A percentile compares a stretch with the other conserved stretches of the same genome.
Evolutionary conservation across 2,329 filamentous ascomycete genomes (phyloP).

Genomic region (Nothophoma quercina): DNA sequence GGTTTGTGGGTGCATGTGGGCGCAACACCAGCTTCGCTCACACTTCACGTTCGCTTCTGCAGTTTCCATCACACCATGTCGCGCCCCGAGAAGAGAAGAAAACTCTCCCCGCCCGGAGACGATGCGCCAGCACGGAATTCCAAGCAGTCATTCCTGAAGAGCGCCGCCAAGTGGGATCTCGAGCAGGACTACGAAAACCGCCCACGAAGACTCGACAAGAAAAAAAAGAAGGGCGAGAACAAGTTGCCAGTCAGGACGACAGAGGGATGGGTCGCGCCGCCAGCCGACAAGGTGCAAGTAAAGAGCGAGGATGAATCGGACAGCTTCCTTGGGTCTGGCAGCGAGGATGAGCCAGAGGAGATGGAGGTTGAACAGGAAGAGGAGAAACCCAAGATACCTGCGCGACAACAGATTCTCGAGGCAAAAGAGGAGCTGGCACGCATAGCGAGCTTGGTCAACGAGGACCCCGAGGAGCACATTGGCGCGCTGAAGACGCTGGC

Average conservation of each 20-base stretch:
- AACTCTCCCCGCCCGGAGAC: conserved; percentile 46
- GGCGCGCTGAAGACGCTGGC: conserved; percentile 79
- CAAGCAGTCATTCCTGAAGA: conserved; percentile 70
- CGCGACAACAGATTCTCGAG: conserved; percentile 79
- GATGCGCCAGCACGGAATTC: conserved; percentile 29
- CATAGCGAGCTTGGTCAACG: conserved; percentile 81
- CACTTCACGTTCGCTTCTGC: background rate
- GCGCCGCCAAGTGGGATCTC: conserved; percentile 84
- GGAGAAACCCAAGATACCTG: conserved; percentile 70
- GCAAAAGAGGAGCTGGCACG: conserved; percentile 93
- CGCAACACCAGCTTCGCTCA: conserved; percentile 11
- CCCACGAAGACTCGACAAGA: conserved; percentile 71
- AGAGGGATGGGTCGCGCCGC: conserved; percentile 75
- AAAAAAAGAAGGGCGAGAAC: conserved; percentile 73
- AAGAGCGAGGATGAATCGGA: conserved; percentile 64
- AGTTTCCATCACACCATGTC: conserved; percentile 34
- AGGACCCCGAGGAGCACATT: conserved; percentile 90
- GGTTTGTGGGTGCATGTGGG: conserved; percentile 5
- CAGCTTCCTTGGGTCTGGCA: conserved; percentile 68
- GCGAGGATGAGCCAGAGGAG: conserved; percentile 58
- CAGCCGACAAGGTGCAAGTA: conserved; percentile 49
- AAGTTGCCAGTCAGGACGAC: conserved; percentile 86
- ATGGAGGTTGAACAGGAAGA: conserved; percentile 51
- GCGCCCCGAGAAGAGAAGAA: conserved; percentile 47
- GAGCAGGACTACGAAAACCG: conserved; percentile 90